Percentiles rank a stretch among this genome's conserved stretches.
Evolutionary conservation across 352 stramenopile genomes (phyloP).

Genomic region (Peronospora tabacina): DNA sequence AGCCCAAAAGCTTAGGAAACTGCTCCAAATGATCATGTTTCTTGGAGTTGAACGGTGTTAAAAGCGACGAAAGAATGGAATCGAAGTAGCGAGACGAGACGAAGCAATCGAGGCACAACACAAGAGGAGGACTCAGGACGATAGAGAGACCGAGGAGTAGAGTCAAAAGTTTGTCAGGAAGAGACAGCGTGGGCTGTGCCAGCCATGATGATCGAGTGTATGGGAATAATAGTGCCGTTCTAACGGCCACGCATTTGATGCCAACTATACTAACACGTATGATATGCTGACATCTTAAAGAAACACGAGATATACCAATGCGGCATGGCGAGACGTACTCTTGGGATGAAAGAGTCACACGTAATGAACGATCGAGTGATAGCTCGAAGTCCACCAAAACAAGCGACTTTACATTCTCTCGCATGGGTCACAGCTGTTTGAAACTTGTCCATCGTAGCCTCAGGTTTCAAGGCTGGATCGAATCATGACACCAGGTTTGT

Average conservation of each 20-base stretch:
- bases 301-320: not conserved
- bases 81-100: slow-evolving; percentile 1
- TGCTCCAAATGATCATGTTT: slow-evolving; percentile 9
- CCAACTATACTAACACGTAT: not conserved
- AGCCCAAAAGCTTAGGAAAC: slow-evolving; percentile 10
- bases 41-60: slow-evolving; percentile 8
- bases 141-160: slow-evolving; percentile 23
- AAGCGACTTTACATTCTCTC: too few species aligned
- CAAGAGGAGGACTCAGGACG: slow-evolving; percentile 22
- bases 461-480: too few species aligned
- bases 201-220: slow-evolving; percentile 20
- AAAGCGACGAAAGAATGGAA: slow-evolving; percentile 2
- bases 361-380: too few species aligned
- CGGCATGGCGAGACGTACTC: too few species aligned
- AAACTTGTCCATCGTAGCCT: too few species aligned
- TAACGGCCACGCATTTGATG: too few species aligned
- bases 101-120: slow-evolving; percentile 24
- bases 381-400: too few species aligned
- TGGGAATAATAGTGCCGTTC: slow-evolving; percentile 6
- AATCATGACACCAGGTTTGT: too few species aligned
- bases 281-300: slow-evolving; percentile 7
- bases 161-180: slow-evolving; percentile 17
- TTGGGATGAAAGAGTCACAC: not conserved
- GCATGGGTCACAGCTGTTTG: too few species aligned
- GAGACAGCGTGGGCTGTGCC: slow-evolving; percentile 1